Base-by-base conservation (phyloP, 176 grass and related monocot species). In the Poa pratensis region DNA sequence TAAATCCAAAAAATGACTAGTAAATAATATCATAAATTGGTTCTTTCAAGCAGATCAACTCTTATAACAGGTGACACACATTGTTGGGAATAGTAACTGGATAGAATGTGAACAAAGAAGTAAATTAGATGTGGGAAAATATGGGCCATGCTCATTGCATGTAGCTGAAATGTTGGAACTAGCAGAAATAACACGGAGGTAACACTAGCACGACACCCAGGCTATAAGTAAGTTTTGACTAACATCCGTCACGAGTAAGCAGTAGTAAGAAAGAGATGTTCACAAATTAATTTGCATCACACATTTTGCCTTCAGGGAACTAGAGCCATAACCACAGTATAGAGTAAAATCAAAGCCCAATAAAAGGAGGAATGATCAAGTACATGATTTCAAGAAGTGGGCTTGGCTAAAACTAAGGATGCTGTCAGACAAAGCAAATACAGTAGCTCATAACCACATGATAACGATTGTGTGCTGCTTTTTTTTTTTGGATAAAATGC, bases 351-450 rank as follows among this genome's bases (percentile, higher is more conserved):
- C 9, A 49, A 1, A 77, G 9, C 16, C 61, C n/a, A 76, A 32
- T 14, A 20, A 39, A 72, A 42, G 60, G 2, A 80, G 26, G 18
- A 73, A 43, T 30, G 69, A 24, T 15, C 30, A 62, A 53, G 19
- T 54, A 30, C 19, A 15, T 66, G 75, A 79, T 19, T 51, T 35
- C 39, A 77, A 48, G 11, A 75, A 7, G 24, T 67, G 20, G 49
- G 19, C 9, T 18, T 40, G 4, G 23, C 19, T 53, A 86, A 72
- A 83, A 74, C 50, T 66, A 73, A 65, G 46, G n/a, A 68, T 52
- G 48, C 18, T 82, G 58, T 54, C 37, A 66, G 46, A 49, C 54
- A 77, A 86, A 14, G 24, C 18, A 66, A 86, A 86, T 26, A 37
- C 20, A 57, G 2, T 73, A 74, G 35, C 2, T 61, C 37, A 55